Evolutionary conservation across 257 asterid species (phyloP).

Genomic region (Solanum sparsipilum): DNA sequence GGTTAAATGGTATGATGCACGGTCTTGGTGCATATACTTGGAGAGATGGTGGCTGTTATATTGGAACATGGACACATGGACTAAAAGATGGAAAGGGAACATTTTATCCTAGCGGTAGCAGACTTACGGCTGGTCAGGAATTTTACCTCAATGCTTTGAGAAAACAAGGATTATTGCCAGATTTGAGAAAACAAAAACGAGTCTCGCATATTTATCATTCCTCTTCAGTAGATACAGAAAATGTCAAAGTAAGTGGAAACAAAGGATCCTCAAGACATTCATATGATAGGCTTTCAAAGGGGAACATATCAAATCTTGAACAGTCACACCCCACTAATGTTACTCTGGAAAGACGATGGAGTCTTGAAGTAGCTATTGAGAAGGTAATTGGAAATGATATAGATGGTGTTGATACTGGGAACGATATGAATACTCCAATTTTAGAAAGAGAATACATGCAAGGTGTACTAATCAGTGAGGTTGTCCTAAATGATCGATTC

Average conservation of each 20-base stretch:
- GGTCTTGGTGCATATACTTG: conserved; percentile 85
- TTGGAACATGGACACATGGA: conserved; percentile 90
- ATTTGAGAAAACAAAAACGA: conserved; percentile 55
- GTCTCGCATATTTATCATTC: conserved; percentile 59
- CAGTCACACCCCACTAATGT: conserved; percentile 42
- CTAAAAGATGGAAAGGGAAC: conserved; percentile 92
- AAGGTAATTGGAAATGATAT: conserved; percentile 63
- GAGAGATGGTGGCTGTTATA: conserved; percentile 68
- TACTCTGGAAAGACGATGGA: conserved; percentile 79
- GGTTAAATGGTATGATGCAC: conserved; percentile 75
- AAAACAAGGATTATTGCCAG: conserved; percentile 77
- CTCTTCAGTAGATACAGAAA: conserved; percentile 40
- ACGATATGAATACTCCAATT: conserved; percentile 43
- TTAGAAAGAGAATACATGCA: conserved; percentile 96
- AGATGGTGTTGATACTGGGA: conserved; percentile 36
- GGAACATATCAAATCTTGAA: conserved; percentile 41
- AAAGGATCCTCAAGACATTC: conserved; percentile 31
- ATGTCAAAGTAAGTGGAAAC: conserved; percentile 35
- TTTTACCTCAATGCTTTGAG: conserved; percentile 71
- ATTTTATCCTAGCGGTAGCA: conserved; percentile 72
- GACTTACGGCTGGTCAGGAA: conserved; percentile 57
- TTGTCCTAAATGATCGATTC: conserved; percentile 52
- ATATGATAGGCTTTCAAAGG: conserved; percentile 36
- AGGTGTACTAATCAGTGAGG: conserved; percentile 86
- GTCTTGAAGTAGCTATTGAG: conserved; percentile 86